Conservation (phyloP, 345 rosid species). For the Brassica napus region DNA sequence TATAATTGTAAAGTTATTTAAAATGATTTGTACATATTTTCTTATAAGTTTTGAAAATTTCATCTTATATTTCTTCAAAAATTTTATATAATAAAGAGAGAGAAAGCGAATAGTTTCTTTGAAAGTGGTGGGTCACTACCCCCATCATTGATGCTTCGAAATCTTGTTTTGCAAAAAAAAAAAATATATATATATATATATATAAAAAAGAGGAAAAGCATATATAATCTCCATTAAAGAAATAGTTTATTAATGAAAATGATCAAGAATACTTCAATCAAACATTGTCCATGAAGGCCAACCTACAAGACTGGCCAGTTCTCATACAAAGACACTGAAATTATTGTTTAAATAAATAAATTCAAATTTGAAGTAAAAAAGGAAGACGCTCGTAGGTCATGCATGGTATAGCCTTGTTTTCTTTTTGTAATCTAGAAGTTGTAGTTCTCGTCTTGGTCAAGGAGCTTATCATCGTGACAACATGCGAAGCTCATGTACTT, state of each 20-base stretch:
- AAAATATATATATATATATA: too few species aligned
- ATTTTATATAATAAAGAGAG: too few species aligned
- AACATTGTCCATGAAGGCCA: conserved; percentile 31
- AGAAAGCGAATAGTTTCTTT: background rate
- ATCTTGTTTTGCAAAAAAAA: background rate
- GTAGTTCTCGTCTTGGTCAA: conserved; percentile 33
- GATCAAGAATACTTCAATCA: conserved; percentile 19
- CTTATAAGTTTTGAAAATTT: background rate
- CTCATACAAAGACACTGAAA: background rate
- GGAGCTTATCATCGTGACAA: conserved; percentile 68
- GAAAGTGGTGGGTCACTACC: background rate
- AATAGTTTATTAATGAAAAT: conserved; percentile 19
- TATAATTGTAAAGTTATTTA: background rate
- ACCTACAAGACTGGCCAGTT: conserved; percentile 8
- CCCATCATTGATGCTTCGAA: background rate
- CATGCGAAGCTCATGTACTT: conserved; percentile 64
- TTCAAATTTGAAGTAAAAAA: background rate
- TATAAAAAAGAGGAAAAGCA: background rate
- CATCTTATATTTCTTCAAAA: background rate
- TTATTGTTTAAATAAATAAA: conserved; percentile 16
- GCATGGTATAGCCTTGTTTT: background rate
- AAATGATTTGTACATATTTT: background rate
- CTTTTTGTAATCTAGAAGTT: conserved; percentile 25
- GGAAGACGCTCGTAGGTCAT: background rate
- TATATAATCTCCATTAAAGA: background rate